A percentile compares a stretch with the other conserved stretches of the same genome.
These are phyloP conservation scores for Tulasnella sp. DNA, from an alignment of 768 basidiomycete genomes.

Conservation along the genomic window DNA sequence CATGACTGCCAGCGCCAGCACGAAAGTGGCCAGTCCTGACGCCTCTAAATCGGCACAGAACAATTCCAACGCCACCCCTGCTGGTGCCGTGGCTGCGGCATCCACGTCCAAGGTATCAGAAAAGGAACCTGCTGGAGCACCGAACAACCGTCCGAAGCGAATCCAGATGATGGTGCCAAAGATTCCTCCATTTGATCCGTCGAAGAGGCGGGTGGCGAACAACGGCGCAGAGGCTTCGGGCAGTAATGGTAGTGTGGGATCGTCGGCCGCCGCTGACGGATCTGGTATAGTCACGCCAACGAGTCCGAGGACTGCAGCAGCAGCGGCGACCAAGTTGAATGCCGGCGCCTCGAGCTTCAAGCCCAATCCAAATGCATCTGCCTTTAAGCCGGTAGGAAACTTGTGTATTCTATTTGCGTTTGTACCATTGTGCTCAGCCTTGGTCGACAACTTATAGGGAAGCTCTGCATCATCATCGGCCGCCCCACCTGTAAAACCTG, in stretches of 20 bases:
- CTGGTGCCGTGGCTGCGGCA: constrained; percentile 1
- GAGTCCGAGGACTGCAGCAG: constrained; percentile 37
- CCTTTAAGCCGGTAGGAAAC: constrained; percentile 52
- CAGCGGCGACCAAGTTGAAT: constrained; percentile 56
- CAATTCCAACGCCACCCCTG: constrained; percentile 17
- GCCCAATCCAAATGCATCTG: constrained; percentile 69
- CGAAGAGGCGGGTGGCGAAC: constrained; percentile 25
- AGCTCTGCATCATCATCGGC: constrained; percentile 26
- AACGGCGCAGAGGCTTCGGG: background rate
- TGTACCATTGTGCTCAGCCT: background rate
- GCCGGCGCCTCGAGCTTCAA: constrained; percentile 86
- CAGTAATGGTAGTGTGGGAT: constrained; percentile 21
- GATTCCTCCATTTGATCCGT: constrained; percentile 85
- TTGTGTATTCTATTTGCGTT: background rate
- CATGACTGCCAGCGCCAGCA: constrained; percentile 18
- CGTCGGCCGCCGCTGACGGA: constrained; percentile 27
- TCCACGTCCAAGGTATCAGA: constrained; percentile 18
- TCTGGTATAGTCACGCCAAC: constrained; percentile 29
- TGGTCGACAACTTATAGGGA: constrained; percentile 17
- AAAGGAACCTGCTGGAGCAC: background rate
- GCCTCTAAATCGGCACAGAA: constrained; percentile 33
- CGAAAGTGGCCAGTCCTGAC: constrained; percentile 27
- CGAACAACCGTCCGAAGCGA: constrained; percentile 18
- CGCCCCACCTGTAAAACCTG: constrained; percentile 31
- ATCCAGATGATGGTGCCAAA: constrained; percentile 71